These are phyloP conservation scores for Phyllosticta citriasiana DNA, from an alignment of 2,329 filamentous ascomycete genomes.

Conservation along the genomic window DNA sequence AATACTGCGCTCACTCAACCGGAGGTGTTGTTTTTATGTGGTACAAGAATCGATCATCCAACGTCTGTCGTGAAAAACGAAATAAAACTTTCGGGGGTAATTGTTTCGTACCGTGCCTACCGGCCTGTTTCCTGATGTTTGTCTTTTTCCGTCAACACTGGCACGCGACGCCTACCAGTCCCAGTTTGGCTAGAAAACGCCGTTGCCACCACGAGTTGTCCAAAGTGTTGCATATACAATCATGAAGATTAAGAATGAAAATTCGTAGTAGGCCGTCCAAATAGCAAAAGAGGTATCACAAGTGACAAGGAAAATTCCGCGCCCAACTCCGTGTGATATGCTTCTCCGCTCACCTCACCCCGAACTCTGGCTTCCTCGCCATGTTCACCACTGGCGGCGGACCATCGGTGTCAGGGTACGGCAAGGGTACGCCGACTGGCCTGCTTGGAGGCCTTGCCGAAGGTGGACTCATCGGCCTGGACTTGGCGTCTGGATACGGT, in stretches of 20 bases:
- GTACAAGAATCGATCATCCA: no score
- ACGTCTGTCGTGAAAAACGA: background rate
- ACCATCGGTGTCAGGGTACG: conserved; percentile 73
- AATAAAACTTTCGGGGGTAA: background rate
- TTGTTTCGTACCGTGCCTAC: background rate
- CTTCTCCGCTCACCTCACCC: background rate
- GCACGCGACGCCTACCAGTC: background rate
- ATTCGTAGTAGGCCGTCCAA: background rate
- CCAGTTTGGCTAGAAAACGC: background rate
- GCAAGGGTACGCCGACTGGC: conserved; percentile 37
- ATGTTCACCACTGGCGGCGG: conserved; percentile 78
- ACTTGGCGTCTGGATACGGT: conserved; percentile 2
- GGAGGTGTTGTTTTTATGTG: no score
- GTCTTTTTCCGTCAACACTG: background rate
- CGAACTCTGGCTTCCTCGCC: conserved; percentile 72
- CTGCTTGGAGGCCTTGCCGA: conserved; percentile 13
- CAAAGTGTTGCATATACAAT: background rate
- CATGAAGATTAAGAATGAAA: background rate
- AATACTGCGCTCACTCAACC: no score
- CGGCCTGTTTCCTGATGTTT: background rate
- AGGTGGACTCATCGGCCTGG: conserved; percentile 14
- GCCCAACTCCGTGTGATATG: background rate
- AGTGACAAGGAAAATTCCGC: background rate
- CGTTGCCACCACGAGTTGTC: background rate
- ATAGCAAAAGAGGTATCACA: background rate